Evolutionary conservation across 352 stramenopile genomes (phyloP), one percentile per base, ranked within the genome.

Genomic region (Globisporangium perplexum): DNA sequence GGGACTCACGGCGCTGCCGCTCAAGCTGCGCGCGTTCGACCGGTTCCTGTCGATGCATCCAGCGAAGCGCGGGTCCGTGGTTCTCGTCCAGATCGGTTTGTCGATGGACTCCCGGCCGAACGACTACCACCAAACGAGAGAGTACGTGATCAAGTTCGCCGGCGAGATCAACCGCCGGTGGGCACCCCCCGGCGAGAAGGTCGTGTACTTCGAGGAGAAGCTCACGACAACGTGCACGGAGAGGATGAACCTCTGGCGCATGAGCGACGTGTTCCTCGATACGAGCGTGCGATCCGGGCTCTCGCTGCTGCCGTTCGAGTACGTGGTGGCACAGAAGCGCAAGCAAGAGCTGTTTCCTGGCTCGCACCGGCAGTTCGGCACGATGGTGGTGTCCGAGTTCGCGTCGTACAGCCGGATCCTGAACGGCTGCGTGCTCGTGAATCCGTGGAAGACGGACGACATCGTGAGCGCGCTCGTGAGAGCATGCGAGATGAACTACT

Each of bases 361-460:
- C 30, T 57, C 55, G 12, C 59, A 45, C 3, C 68, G 72, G 12
- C 68, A 71, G 18, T 83, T 88, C 47, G 94, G 94, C 22, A 60
- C 96, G 4, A 92, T 97, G 65, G 93, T 98, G 33, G 75, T 98
- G 4, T 98, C 92, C 26, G 96, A 99, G 66, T 99, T 99, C 68
- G 90, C 93, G 2, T 96, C 86, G 17, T 98, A 95, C 63, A 98
- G 90, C 35, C 78, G 97, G 36, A 96, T 99, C 36, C 86, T 99
- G 65, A 86, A 94, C 54, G 97, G 97, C n/a, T 94, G 93, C 43
- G 51, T 99, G 53, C 82, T 96, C 23, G 84, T 99, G 20, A 99
- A 99, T 65, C 97, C 97, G 11, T 99, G 96, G 95, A 98, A 98
- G 68, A 81, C 90, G 0, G 80, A 95, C 24, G 86, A 95, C 55